Conservation (phyloP, 176 grass and related monocot species). For the Olyra latifolia region DNA sequence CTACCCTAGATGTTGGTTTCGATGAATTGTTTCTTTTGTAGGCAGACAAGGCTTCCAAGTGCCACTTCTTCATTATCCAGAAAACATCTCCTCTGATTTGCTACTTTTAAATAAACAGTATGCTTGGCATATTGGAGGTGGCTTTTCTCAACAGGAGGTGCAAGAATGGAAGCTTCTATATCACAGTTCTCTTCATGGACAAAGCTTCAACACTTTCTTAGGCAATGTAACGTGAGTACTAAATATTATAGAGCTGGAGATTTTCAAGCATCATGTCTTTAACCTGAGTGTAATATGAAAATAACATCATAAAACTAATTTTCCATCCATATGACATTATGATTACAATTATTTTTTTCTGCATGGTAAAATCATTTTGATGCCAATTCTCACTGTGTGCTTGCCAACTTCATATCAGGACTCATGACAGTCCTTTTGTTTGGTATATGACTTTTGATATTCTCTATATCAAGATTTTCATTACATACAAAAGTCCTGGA, state of each 20-base stretch:
- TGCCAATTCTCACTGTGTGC: neutral
- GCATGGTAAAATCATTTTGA: neutral
- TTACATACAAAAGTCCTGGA: slow-evolving; percentile 2
- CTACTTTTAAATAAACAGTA: slow-evolving; percentile 76
- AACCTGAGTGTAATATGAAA: neutral
- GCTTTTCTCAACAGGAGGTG: slow-evolving; percentile 67
- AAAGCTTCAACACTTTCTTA: slow-evolving; percentile 96
- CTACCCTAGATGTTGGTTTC: neutral
- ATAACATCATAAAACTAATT: neutral
- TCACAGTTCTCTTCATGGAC: slow-evolving; percentile 86
- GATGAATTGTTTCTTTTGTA: slow-evolving; percentile 40
- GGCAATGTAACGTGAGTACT: slow-evolving; percentile 83
- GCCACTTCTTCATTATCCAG: slow-evolving; percentile 68
- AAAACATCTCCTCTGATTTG: slow-evolving; percentile 53
- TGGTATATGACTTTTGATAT: too few species aligned
- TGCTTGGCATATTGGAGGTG: slow-evolving; percentile 94
- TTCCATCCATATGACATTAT: neutral
- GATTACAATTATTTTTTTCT: neutral
- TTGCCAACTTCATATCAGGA: neutral
- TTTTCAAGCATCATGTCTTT: slow-evolving; percentile 1
- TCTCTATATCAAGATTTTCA: neutral
- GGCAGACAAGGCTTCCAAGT: slow-evolving; percentile 77
- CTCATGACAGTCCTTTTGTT: neutral
- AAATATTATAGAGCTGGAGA: slow-evolving; percentile 5
- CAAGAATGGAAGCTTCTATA: slow-evolving; percentile 92